Conservation (phyloP, 768 basidiomycete species). For the Hirschioporus abietinus region DNA sequence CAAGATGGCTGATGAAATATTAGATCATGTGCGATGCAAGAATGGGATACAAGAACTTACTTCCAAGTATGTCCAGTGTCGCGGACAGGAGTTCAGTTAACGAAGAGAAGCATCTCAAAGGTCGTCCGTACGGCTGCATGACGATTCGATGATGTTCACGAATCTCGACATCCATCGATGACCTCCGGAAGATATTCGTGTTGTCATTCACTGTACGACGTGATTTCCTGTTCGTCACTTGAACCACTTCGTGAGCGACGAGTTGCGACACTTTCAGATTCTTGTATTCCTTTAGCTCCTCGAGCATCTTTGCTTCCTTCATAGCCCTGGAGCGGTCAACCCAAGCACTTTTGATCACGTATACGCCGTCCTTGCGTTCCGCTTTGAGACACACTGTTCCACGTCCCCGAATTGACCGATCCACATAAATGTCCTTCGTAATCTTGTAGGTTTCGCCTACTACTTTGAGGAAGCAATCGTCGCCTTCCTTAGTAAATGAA, state of each 20-base stretch:
- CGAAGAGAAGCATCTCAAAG: not conserved
- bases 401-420: not conserved
- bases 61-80: not conserved
- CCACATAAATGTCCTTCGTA: not conserved
- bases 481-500: not conserved
- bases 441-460: not conserved
- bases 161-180: not conserved
- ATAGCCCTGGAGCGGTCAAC: not conserved
- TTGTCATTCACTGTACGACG: not conserved
- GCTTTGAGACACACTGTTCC: not conserved
- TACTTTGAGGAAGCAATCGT: not conserved
- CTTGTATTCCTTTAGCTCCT: not conserved
- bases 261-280: not conserved
- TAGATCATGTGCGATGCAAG: not conserved
- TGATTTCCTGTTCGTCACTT: not conserved
- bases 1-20: not conserved
- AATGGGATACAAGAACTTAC: not conserved
- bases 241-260: not conserved
- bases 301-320: not conserved
- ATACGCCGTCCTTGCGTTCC: not conserved
- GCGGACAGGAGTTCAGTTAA: not conserved
- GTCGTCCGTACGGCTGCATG: not conserved
- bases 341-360: not conserved
- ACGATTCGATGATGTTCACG: conserved; percentile 1
- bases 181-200: not conserved